A percentile compares a stretch with the other conserved stretches of the same genome.
Conservation (phyloP, 2,329 filamentous ascomycete species). For the Claviceps sp. region DNA sequence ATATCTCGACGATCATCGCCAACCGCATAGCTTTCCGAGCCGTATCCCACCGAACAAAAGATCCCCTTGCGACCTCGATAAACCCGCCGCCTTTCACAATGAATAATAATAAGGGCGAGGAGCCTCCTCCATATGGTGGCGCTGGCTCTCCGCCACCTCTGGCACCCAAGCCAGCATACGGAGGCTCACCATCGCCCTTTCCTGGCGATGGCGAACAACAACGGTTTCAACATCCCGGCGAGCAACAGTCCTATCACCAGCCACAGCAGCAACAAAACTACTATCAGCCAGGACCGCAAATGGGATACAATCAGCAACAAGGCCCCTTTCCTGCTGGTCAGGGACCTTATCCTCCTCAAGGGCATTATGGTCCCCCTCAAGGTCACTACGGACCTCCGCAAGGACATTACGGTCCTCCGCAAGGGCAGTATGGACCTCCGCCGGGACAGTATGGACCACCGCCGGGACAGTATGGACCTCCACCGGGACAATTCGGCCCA, state of each 20-base stretch:
- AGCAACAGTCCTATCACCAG: constrained; percentile 13
- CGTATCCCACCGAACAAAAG: background rate
- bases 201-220: constrained; percentile 7
- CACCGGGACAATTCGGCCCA: constrained; percentile 12
- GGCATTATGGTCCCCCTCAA: constrained; percentile 21
- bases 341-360: constrained; percentile 20
- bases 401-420: constrained; percentile 15
- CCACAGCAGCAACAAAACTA: constrained; percentile 20
- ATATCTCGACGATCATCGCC: background rate
- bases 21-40: background rate
- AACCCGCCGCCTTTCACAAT: constrained; percentile 15
- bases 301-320: constrained; percentile 29
- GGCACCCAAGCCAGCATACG: constrained; percentile 30
- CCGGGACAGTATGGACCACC: constrained; percentile 20
- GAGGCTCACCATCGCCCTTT: constrained; percentile 13
- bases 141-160: constrained; percentile 15
- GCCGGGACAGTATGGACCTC: constrained; percentile 14
- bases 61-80: background rate
- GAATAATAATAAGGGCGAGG: constrained; percentile 32
- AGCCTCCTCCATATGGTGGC: constrained; percentile 34
- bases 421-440: constrained; percentile 22
- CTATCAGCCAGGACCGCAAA: constrained; percentile 28
- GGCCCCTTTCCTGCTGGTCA: constrained; percentile 20
- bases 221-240: constrained; percentile 13
- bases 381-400: constrained; percentile 19